Conservation (phyloP, 73 alveolate species). For the Stentor coeruleus region DNA sequence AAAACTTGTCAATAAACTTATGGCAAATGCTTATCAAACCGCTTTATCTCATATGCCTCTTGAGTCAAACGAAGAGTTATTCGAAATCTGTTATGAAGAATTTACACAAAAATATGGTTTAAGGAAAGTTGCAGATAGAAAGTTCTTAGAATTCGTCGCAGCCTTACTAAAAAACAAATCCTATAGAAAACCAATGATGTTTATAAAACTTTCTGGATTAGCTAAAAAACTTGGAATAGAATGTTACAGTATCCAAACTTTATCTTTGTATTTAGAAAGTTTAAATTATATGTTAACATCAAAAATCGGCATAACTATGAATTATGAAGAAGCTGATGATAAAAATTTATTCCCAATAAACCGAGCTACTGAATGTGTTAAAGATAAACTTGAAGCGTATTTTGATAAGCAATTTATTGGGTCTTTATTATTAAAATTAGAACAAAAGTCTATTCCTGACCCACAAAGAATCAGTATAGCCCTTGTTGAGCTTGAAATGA, state of each 20-base stretch:
- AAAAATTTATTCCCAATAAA: not conserved
- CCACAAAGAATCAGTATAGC: not conserved
- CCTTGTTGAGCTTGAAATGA: not conserved
- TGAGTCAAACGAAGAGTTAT: not conserved
- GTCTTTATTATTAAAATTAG: not conserved
- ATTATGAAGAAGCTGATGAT: conserved; percentile 10
- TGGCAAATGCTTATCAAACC: not conserved
- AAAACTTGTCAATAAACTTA: conserved; percentile 14
- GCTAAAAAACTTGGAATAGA: not conserved
- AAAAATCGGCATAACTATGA: conserved; percentile 14
- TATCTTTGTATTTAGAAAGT: not conserved
- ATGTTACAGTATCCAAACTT: not conserved
- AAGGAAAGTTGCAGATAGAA: not conserved
- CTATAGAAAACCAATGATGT: not conserved
- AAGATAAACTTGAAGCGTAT: not conserved
- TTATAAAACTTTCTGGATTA: not conserved
- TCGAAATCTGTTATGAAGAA: conserved; percentile 10
- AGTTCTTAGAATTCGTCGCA: conserved; percentile 14
- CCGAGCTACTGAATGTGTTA: conserved; percentile 21
- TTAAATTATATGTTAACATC: not conserved
- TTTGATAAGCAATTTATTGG: not conserved
- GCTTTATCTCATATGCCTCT: not conserved
- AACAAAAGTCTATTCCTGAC: not conserved
- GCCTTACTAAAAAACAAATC: not conserved
- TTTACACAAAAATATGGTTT: conserved; percentile 21